Conservation (phyloP, 345 rosid species). For the Psidium guajava region DNA sequence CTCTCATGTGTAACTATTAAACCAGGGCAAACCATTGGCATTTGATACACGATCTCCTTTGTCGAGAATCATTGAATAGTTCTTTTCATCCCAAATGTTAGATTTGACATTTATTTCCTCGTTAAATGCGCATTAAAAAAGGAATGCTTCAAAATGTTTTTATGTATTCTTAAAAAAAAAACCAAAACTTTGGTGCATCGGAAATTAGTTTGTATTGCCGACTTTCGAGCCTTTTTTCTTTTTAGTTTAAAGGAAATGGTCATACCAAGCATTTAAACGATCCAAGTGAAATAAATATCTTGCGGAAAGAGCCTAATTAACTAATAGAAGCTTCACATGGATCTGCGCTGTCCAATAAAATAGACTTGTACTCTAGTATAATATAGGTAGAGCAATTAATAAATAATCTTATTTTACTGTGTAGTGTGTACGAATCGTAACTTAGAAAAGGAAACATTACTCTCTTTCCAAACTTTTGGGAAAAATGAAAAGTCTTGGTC, state of each 20-base stretch:
- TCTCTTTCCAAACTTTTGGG: not conserved
- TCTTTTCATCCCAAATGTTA: not conserved
- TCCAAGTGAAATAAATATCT: too few species aligned
- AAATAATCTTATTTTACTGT: not conserved
- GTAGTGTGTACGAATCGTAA: not conserved
- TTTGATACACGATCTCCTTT: not conserved
- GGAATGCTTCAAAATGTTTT: not conserved
- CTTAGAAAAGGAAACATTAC: not conserved
- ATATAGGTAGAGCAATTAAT: not conserved
- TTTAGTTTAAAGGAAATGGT: not conserved
- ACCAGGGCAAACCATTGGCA: not conserved
- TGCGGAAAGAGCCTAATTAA: too few species aligned
- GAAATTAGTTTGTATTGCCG: not conserved
- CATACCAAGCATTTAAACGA: too few species aligned
- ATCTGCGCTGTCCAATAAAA: too few species aligned
- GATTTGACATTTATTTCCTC: not conserved
- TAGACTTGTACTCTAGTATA: not conserved
- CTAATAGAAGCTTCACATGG: too few species aligned
- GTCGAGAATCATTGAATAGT: not conserved
- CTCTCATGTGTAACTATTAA: not conserved
- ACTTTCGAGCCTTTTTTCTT: not conserved
- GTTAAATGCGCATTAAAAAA: not conserved
- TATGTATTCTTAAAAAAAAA: not conserved
- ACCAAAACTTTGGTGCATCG: not conserved
- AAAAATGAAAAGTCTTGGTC: not conserved